A percentile compares a stretch with the other conserved stretches of the same genome.
Conservation (phyloP, 169 alveolate species). For the Nephromyces sp. region DNA sequence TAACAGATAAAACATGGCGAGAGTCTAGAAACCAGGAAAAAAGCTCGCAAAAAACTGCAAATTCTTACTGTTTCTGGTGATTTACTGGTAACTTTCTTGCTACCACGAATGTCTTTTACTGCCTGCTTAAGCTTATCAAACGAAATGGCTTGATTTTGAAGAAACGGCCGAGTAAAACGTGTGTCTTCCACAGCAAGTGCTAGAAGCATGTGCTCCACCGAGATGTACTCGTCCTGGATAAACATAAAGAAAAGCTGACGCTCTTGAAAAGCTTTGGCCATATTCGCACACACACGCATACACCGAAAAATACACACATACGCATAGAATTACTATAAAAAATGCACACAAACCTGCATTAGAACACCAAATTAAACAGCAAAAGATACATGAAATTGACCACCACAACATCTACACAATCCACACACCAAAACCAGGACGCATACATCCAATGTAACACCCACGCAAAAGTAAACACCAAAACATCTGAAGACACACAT, state of each 20-base stretch:
- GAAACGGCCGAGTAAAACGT: conserved; percentile 64
- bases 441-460: too few species aligned
- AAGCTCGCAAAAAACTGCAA: not conserved
- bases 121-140: conserved; percentile 64
- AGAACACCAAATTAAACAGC: too few species aligned
- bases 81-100: conserved; percentile 64
- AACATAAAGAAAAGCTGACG: not conserved
- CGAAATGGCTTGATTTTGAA: conserved; percentile 50
- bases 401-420: too few species aligned
- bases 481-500: too few species aligned
- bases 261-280: not conserved
- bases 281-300: conserved; percentile 4
- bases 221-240: conserved; percentile 56
- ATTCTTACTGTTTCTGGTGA: conserved; percentile 59
- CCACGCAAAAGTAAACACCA: too few species aligned
- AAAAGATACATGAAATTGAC: too few species aligned
- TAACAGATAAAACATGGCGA: too few species aligned
- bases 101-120: conserved; percentile 65
- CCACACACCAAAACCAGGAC: too few species aligned
- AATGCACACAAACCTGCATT: too few species aligned
- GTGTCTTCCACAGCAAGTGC: conserved; percentile 71
- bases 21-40: not conserved
- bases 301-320: too few species aligned
- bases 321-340: too few species aligned
- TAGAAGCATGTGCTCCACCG: conserved; percentile 62